phyloP scores from a whole-genome alignment of 805 yeast species.

The Metschnikowia baotianmanensis region DNA sequence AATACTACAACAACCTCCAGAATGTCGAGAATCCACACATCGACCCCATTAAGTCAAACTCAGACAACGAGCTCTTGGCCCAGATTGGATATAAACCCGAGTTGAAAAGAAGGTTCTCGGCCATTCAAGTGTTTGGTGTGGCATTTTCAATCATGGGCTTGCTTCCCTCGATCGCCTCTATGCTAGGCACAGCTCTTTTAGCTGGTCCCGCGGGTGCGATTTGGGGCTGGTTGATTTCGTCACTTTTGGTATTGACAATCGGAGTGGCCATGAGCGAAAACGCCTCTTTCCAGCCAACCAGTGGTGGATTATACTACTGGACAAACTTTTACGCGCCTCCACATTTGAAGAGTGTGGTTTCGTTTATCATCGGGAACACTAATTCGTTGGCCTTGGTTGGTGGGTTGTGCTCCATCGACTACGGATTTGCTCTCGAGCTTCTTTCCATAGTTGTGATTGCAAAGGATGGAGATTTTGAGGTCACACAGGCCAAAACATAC shows the following conservation, averaged over 20 bases:
- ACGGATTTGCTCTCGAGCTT: slow-evolving; percentile 63
- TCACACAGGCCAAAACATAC: slow-evolving; percentile 53
- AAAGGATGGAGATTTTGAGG: slow-evolving; percentile 52
- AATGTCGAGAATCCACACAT: slow-evolving; percentile 30
- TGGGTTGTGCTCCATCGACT: slow-evolving; percentile 65
- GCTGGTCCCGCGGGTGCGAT: slow-evolving; percentile 65
- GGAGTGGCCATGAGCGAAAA: slow-evolving; percentile 65
- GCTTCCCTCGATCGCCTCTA: slow-evolving; percentile 61
- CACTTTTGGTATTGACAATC: slow-evolving; percentile 52
- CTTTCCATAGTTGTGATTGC: slow-evolving; percentile 56
- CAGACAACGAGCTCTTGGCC: slow-evolving; percentile 36
- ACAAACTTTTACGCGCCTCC: slow-evolving; percentile 64
- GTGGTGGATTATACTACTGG: slow-evolving; percentile 72
- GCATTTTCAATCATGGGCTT: slow-evolving; percentile 74
- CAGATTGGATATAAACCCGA: slow-evolving; percentile 74
- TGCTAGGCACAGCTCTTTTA: slow-evolving; percentile 49
- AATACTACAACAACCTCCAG: slow-evolving; percentile 27
- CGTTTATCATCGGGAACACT: slow-evolving; percentile 57
- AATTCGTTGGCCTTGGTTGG: slow-evolving; percentile 66
- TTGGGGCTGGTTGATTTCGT: slow-evolving; percentile 73
- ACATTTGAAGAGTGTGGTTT: slow-evolving; percentile 21
- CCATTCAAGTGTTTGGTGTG: slow-evolving; percentile 65
- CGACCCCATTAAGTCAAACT: slow-evolving; percentile 11
- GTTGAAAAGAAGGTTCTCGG: slow-evolving; percentile 56
- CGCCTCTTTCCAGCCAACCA: slow-evolving; percentile 69